Conservation (phyloP, 176 grass and related monocot genomes). For the Carex littledalei region DNA sequence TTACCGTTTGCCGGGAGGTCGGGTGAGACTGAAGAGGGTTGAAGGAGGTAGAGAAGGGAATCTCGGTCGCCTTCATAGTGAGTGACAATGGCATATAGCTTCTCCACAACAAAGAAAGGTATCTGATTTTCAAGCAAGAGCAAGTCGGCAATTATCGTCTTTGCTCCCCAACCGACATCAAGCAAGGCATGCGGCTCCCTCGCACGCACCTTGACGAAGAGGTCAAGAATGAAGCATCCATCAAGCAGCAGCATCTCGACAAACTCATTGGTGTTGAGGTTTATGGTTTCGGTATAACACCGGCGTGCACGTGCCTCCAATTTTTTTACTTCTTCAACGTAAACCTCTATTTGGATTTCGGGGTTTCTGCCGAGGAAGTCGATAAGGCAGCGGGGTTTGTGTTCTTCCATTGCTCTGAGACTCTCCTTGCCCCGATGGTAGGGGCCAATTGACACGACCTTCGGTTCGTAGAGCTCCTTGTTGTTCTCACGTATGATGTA, state of each 20-base stretch:
- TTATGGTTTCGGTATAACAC: slow-evolving; percentile 12
- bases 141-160: neutral
- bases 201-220: too few relatives aligned
- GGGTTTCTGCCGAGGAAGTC: slow-evolving; percentile 3
- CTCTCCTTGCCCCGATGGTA: slow-evolving; percentile 12
- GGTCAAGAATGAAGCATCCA: too few relatives aligned
- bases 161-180: too few relatives aligned
- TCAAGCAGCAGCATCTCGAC: too few relatives aligned
- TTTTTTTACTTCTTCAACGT: neutral
- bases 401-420: slow-evolving; percentile 28
- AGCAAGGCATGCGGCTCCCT: too few relatives aligned
- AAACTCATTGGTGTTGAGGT: neutral
- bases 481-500: slow-evolving; percentile 7
- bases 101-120: slow-evolving; percentile 18
- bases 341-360: neutral
- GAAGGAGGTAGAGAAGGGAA: neutral
- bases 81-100: neutral
- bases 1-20: neutral
- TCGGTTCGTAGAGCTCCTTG: slow-evolving; percentile 20
- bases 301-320: slow-evolving; percentile 8
- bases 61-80: neutral
- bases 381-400: slow-evolving; percentile 9
- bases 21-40: neutral
- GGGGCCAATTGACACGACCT: slow-evolving; percentile 24
- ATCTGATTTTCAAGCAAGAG: slow-evolving; percentile 20